A percentile compares a stretch with the other conserved stretches of the same genome.
These are phyloP conservation scores for Cladosporium sp. DNA, from an alignment of 2,329 filamentous ascomycete species.

Conservation along the genomic window DNA sequence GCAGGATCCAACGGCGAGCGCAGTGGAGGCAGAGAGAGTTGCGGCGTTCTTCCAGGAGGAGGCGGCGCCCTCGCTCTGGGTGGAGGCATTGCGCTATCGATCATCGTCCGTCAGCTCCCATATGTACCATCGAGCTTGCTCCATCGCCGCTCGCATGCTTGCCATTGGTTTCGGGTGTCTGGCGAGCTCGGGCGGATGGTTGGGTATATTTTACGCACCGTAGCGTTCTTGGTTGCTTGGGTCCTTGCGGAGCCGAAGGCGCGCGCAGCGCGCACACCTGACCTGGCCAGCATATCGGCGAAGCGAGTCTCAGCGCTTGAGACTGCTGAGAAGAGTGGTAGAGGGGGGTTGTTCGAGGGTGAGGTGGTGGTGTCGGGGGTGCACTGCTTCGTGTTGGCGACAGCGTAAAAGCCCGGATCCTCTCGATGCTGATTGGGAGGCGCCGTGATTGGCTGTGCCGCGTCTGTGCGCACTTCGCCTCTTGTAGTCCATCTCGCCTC, in stretches of 20 bases:
- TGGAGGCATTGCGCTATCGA: conserved; percentile 59
- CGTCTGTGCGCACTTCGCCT: too few species aligned
- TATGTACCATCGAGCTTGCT: conserved; percentile 14
- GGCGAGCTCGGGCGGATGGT: background rate
- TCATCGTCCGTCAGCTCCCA: conserved; percentile 17
- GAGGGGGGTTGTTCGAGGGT: conserved; percentile 5
- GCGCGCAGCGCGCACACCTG: conserved; percentile 81
- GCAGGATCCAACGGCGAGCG: conserved; percentile 79
- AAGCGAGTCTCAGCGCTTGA: conserved; percentile 32
- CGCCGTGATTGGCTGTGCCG: background rate
- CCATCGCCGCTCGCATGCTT: background rate
- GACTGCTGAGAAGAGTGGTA: conserved; percentile 19
- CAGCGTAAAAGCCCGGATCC: background rate
- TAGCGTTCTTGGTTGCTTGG: conserved; percentile 41
- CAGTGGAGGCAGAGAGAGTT: conserved; percentile 80
- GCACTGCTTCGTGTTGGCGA: background rate
- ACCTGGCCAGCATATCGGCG: conserved; percentile 87
- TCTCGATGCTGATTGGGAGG: background rate
- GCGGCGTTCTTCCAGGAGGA: conserved; percentile 80
- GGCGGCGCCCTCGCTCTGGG: conserved; percentile 64
- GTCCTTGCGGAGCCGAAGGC: conserved; percentile 75
- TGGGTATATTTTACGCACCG: conserved; percentile 35
- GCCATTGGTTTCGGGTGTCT: background rate
- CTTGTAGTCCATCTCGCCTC: too few species aligned
- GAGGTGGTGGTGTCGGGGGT: conserved; percentile 12